These are phyloP conservation scores for Setaria italica DNA, from an alignment of 202 grass and related monocot genomes.

Conservation along the genomic window DNA sequence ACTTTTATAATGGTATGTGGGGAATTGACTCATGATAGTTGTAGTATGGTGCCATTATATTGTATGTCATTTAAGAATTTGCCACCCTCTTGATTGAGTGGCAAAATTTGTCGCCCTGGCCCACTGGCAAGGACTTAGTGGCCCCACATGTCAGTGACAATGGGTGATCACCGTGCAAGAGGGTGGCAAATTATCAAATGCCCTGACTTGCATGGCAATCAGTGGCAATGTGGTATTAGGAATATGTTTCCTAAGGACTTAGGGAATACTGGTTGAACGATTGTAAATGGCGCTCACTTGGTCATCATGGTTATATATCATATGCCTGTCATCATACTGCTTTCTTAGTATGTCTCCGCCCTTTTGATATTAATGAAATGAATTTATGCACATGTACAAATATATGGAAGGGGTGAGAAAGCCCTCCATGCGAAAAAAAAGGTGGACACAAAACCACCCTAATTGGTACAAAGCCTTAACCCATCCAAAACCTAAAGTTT, in stretches of 20 bases:
- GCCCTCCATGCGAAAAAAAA: background rate
- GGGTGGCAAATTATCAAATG: background rate
- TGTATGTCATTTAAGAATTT: background rate
- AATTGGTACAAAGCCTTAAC: conserved; percentile 5
- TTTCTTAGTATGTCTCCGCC: background rate
- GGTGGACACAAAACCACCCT: background rate
- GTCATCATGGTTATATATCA: conserved; percentile 9
- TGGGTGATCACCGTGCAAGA: background rate
- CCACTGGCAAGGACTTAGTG: background rate
- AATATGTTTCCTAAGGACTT: background rate
- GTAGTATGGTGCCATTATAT: conserved; percentile 21
- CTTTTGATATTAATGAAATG: background rate
- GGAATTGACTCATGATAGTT: background rate
- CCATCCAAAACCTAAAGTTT: background rate
- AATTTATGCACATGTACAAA: background rate
- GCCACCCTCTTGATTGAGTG: background rate
- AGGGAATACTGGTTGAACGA: background rate
- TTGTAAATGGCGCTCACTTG: background rate
- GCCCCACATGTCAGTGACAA: background rate
- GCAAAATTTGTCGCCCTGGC: background rate
- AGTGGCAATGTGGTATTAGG: background rate
- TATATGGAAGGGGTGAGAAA: background rate
- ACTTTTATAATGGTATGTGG: no score
- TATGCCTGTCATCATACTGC: conserved; percentile 3
- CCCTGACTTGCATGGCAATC: background rate